Evolutionary conservation across 352 stramenopile species (phyloP).

Genomic region (Globisporangium nodosum): DNA sequence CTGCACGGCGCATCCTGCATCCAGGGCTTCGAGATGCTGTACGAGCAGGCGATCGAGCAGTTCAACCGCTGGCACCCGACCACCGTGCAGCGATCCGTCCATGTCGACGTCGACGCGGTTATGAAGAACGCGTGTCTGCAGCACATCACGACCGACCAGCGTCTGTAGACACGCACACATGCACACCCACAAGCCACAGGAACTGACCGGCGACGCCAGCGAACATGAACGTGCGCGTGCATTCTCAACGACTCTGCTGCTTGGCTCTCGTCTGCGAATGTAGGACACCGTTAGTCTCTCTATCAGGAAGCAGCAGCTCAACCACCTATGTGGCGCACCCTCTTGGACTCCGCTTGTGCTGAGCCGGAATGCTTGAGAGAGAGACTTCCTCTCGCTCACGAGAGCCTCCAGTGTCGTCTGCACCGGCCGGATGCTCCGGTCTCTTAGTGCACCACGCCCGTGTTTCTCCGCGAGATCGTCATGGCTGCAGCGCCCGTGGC

Average conservation of each 20-base stretch:
- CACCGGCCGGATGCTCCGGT: background rate
- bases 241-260: background rate
- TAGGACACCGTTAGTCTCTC: too few relatives aligned
- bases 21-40: slow-evolving; percentile 97
- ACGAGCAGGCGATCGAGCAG: slow-evolving; percentile 96
- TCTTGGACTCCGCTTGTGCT: too few relatives aligned
- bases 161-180: slow-evolving; percentile 18
- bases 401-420: too few relatives aligned
- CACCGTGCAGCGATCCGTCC: slow-evolving; percentile 34
- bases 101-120: slow-evolving; percentile 45
- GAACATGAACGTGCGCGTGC: background rate
- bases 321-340: too few relatives aligned
- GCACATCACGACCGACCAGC: slow-evolving; percentile 48
- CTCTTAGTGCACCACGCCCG: slow-evolving; percentile 5
- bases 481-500: slow-evolving; percentile 32
- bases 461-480: slow-evolving; percentile 39
- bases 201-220: background rate
- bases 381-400: too few relatives aligned
- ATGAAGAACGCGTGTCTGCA: slow-evolving; percentile 54
- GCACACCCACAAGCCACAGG: too few relatives aligned
- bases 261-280: background rate
- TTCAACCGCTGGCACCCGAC: slow-evolving; percentile 92
- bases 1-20: slow-evolving; percentile 85
- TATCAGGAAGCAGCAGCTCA: too few relatives aligned
- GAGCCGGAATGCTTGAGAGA: too few relatives aligned